Conservation (phyloP, 2,329 filamentous ascomycete genomes). For the Atkinsonella hypoxylon region DNA sequence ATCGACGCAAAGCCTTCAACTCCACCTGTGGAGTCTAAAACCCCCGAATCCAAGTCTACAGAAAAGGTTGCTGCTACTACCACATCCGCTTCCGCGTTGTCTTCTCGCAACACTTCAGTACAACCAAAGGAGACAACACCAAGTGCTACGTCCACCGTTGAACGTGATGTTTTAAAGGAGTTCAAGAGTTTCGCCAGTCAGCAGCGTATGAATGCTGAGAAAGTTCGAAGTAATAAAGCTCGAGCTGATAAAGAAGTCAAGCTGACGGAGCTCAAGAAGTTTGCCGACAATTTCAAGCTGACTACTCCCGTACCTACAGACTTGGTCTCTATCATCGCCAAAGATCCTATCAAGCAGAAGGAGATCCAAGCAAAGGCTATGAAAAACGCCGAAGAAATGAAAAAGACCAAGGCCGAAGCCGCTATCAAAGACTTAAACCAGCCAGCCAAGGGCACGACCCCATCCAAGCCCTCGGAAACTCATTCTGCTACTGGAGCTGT, state of each 20-base stretch:
- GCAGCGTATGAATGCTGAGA: conserved; percentile 43
- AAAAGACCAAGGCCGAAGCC: conserved; percentile 40
- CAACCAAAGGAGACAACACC: conserved; percentile 23
- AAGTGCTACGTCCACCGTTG: conserved; percentile 44
- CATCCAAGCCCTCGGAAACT: conserved; percentile 26
- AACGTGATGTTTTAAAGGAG: conserved; percentile 47
- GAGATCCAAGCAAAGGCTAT: conserved; percentile 84
- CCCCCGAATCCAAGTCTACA: conserved; percentile 14
- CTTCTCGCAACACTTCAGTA: conserved; percentile 29
- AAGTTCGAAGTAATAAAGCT: conserved; percentile 43
- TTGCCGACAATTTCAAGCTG: conserved; percentile 87
- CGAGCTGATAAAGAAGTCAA: conserved; percentile 80
- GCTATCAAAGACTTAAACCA: conserved; percentile 30
- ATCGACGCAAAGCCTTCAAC: conserved; percentile 17
- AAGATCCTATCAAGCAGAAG: conserved; percentile 89
- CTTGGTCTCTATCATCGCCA: conserved; percentile 87
- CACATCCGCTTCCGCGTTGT: conserved; percentile 24
- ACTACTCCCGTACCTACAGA: conserved; percentile 85
- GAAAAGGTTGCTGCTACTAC: conserved; percentile 13
- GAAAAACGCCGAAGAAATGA: conserved; percentile 55
- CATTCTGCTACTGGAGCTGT: conserved; percentile 9
- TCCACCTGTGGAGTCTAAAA: conserved; percentile 17
- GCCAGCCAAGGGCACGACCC: conserved; percentile 29
- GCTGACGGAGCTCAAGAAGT: conserved; percentile 88
- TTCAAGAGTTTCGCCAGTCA: conserved; percentile 53